Conservation (phyloP, 106 monocot species). For the Dendrobium catenatum region DNA sequence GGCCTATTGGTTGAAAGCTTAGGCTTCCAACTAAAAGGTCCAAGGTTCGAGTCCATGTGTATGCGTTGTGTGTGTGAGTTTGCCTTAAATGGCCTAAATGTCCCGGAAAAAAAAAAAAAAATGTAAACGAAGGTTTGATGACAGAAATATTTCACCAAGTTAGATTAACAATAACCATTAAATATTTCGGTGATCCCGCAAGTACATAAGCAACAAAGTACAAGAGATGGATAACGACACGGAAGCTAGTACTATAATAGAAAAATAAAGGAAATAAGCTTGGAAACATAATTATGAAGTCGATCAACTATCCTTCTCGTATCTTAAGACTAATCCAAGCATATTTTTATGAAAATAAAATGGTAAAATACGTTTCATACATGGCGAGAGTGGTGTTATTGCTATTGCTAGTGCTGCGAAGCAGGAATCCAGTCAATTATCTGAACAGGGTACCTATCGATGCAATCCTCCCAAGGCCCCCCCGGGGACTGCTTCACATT, state of each 20-base stretch:
- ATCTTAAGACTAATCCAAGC: neutral
- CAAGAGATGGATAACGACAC: neutral
- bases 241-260: neutral
- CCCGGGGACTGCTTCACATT: slow-evolving; percentile 37
- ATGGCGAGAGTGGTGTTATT: neutral
- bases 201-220: neutral
- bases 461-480: slow-evolving; percentile 60
- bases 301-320: neutral
- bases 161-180: neutral
- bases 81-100: too few relatives aligned
- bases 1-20: too few relatives aligned
- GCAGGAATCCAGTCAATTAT: slow-evolving; percentile 41
- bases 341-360: neutral
- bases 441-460: slow-evolving; percentile 45
- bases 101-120: too few relatives aligned
- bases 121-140: neutral
- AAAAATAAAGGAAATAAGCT: neutral
- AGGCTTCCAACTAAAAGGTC: too few relatives aligned
- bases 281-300: neutral
- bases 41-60: too few relatives aligned
- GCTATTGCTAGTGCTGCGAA: slow-evolving; percentile 2
- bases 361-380: neutral
- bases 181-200: neutral
- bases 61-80: too few relatives aligned
- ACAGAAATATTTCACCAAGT: neutral